phyloP scores from a whole-genome alignment of 768 basidiomycete species.

The Dendrothele bispora region DNA sequence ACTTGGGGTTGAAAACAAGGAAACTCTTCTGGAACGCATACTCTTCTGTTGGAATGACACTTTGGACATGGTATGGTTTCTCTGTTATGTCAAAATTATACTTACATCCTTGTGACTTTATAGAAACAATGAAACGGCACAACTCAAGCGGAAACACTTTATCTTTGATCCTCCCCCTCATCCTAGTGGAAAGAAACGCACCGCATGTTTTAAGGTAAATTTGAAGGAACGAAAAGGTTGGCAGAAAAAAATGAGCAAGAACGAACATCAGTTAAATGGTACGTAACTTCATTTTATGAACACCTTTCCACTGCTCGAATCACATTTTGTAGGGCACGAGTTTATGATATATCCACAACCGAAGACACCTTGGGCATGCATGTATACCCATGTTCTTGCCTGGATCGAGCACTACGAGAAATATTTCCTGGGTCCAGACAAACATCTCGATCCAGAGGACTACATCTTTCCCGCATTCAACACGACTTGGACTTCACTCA shows the following conservation, averaged over 20 bases:
- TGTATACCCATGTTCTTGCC: neutral
- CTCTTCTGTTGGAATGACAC: neutral
- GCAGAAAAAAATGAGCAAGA: too few species aligned
- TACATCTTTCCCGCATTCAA: neutral
- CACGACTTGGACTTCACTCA: neutral
- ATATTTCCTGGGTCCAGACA: neutral
- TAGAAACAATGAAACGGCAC: neutral
- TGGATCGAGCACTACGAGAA: neutral
- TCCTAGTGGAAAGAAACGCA: neutral
- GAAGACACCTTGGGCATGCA: neutral
- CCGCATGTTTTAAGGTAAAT: neutral
- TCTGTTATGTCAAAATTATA: neutral
- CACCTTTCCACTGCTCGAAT: neutral
- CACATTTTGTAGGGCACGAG: neutral
- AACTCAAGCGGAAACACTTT: neutral
- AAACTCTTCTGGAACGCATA: neutral
- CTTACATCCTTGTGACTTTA: neutral
- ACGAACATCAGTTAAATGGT: neutral
- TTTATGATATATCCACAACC: neutral
- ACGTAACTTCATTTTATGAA: neutral
- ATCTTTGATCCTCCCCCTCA: neutral
- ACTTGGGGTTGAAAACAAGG: neutral
- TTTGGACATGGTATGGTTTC: neutral
- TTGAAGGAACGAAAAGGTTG: neutral
- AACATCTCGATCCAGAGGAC: neutral